Evolutionary conservation across 2,329 filamentous ascomycete genomes (phyloP).

Genomic region (Diaporthe vexans): DNA sequence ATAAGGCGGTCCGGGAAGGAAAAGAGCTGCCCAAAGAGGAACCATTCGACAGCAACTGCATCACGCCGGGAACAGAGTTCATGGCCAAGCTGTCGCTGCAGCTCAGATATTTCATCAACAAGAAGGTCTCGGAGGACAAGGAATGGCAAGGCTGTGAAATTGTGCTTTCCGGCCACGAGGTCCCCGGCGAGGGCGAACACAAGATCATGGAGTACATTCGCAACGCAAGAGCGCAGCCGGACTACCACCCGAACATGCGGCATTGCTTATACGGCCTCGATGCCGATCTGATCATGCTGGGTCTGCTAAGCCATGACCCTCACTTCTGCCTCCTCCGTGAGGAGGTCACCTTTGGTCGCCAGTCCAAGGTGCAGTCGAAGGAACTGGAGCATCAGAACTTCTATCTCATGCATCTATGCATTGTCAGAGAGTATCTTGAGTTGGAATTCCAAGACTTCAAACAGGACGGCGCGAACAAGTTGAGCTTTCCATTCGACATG

Average conservation of each 20-base stretch:
- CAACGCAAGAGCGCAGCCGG: slow-evolving; percentile 93
- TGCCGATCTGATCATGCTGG: slow-evolving; percentile 98
- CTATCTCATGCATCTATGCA: slow-evolving; percentile 96
- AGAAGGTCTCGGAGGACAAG: slow-evolving; percentile 96
- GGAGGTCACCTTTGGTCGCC: slow-evolving; percentile 95
- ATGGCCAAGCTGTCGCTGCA: slow-evolving; percentile 97
- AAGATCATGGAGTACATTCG: slow-evolving; percentile 99
- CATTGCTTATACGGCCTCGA: slow-evolving; percentile 98
- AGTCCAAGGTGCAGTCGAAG: slow-evolving; percentile 89
- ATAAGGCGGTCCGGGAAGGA: slow-evolving; percentile 92
- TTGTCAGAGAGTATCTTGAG: slow-evolving; percentile 96
- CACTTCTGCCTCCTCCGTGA: slow-evolving; percentile 98
- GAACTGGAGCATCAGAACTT: slow-evolving; percentile 99
- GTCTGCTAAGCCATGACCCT: slow-evolving; percentile 95
- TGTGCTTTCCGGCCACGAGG: slow-evolving; percentile 96
- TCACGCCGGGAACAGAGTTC: slow-evolving; percentile 96
- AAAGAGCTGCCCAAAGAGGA: slow-evolving; percentile 95
- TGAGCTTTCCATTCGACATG: slow-evolving; percentile 89
- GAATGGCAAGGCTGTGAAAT: slow-evolving; percentile 99
- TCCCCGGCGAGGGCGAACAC: slow-evolving; percentile 97
- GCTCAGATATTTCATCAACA: slow-evolving; percentile 98
- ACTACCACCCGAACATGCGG: slow-evolving; percentile 92
- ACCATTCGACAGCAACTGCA: slow-evolving; percentile 98
- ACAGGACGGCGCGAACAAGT: slow-evolving; percentile 68
- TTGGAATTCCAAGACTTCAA: slow-evolving; percentile 96